Evolutionary conservation across 2,329 filamentous ascomycete species (phyloP).

Genomic region (Chaetoscypha palmicola): DNA sequence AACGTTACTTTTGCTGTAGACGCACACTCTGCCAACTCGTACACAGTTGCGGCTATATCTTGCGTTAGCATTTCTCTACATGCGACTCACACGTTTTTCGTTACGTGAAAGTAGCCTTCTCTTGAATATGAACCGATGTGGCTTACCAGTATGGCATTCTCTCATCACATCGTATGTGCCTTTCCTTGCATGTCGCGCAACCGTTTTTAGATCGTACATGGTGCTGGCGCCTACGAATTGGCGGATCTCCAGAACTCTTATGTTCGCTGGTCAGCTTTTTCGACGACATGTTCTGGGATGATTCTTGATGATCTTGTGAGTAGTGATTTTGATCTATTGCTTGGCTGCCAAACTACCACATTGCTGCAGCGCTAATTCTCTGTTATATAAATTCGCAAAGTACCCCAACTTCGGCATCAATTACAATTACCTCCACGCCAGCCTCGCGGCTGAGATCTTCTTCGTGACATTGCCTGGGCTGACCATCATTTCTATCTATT

Average conservation of each 20-base stretch:
- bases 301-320: neutral
- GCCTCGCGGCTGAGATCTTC: neutral
- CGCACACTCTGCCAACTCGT: slow-evolving; percentile 14
- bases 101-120: no score
- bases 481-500: no score
- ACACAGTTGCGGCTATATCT: slow-evolving; percentile 15
- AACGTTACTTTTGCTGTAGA: slow-evolving; percentile 5
- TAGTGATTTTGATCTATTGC: neutral
- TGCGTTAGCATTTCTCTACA: neutral
- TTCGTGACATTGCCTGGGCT: neutral
- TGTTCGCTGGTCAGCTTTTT: neutral
- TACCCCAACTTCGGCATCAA: neutral
- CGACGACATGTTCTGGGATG: neutral
- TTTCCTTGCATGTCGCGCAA: slow-evolving; percentile 16
- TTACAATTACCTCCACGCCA: neutral
- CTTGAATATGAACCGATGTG: neutral
- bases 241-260: neutral
- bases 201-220: slow-evolving; percentile 16
- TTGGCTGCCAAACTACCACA: no score
- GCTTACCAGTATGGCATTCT: slow-evolving; percentile 16
- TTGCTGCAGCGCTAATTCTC: neutral
- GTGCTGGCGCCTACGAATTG: slow-evolving; percentile 11
- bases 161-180: slow-evolving; percentile 19
- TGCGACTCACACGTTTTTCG: no score
- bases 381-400: neutral